phyloP scores from a whole-genome alignment of 768 basidiomycete species.

The Tulasnella sp. region DNA sequence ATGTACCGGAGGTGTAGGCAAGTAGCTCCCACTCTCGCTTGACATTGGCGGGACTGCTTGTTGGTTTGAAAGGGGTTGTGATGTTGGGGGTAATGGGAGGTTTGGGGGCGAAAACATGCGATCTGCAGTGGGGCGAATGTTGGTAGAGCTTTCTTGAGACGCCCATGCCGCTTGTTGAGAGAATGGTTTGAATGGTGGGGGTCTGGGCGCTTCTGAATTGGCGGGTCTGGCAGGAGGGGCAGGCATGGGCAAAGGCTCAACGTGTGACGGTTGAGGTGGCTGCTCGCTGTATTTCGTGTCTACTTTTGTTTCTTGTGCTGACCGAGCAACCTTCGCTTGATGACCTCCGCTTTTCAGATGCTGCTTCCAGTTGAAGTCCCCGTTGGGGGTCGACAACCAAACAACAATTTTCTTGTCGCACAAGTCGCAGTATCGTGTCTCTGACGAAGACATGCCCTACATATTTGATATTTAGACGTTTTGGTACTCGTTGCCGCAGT shows the following conservation, averaged over 20 bases:
- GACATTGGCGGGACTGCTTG: not conserved
- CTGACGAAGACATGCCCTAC: not conserved
- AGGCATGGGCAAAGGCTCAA: not conserved
- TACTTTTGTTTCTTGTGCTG: not conserved
- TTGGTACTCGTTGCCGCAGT: not conserved
- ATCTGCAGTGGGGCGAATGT: not conserved
- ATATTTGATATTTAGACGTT: not conserved
- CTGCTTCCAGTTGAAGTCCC: constrained; percentile 8
- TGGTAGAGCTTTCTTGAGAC: not conserved
- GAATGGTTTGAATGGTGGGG: not conserved
- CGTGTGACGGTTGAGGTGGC: not conserved
- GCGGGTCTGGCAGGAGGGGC: not conserved
- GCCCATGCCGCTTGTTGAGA: not conserved
- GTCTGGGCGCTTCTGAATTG: not conserved
- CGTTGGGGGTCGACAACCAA: not conserved
- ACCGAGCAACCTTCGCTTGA: not conserved
- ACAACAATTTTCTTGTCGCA: constrained; percentile 8
- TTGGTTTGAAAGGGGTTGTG: not conserved
- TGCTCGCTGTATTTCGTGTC: not conserved
- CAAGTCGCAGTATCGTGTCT: not conserved
- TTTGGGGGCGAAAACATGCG: not conserved
- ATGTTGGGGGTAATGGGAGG: not conserved
- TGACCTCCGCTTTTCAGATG: not conserved
- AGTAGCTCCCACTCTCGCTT: not conserved
- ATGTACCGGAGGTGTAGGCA: not conserved